Conservation (phyloP, 352 stramenopile genomes). For the Pythium phragmitis region DNA sequence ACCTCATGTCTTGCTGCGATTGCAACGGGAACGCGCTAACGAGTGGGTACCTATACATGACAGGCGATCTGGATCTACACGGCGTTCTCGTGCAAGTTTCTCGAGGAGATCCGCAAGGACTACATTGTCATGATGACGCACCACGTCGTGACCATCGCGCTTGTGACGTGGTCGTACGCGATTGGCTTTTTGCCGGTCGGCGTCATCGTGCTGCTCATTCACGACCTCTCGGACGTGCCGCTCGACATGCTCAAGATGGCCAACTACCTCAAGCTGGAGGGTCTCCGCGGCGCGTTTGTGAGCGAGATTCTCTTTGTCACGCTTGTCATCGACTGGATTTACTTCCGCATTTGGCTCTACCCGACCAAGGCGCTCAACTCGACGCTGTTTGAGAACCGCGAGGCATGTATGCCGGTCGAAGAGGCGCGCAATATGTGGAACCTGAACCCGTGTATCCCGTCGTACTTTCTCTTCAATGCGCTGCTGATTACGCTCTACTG, state of each 20-base stretch:
- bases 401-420: conserved; percentile 70
- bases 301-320: conserved; percentile 75
- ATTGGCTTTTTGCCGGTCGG: conserved; percentile 82
- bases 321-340: conserved; percentile 70
- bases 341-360: conserved; percentile 87
- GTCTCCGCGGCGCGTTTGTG: conserved; percentile 59
- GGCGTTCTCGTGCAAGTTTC: conserved; percentile 87
- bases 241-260: conserved; percentile 89
- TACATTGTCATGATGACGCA: conserved; percentile 91
- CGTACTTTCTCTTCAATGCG: conserved; percentile 83
- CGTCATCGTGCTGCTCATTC: conserved; percentile 80
- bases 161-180: conserved; percentile 83
- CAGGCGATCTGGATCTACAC: conserved; percentile 90
- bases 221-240: conserved; percentile 88
- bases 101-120: conserved; percentile 88
- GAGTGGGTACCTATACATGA: background rate
- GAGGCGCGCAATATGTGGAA: conserved; percentile 71
- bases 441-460: conserved; percentile 69
- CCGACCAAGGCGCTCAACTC: conserved; percentile 80
- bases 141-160: conserved; percentile 83
- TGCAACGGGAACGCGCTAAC: background rate
- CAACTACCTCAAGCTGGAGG: conserved; percentile 90
- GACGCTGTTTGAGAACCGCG: conserved; percentile 67
- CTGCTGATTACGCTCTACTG: conserved; percentile 72
- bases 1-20: background rate